Conservation (phyloP, 306 rosid genomes). For the Rubus parviflorus region DNA sequence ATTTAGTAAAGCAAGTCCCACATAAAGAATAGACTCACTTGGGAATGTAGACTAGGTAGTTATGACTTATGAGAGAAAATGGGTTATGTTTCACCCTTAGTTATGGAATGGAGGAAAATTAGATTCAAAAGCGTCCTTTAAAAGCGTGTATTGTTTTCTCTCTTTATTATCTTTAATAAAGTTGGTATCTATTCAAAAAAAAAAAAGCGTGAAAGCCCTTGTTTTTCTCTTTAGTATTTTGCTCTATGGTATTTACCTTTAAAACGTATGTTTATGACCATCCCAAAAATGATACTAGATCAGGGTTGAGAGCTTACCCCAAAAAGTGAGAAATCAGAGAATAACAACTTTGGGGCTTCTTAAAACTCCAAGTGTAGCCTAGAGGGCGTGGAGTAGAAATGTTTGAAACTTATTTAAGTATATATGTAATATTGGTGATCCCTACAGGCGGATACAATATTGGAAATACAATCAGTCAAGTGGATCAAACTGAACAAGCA, state of each 20-base stretch:
- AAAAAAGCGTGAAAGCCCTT: not conserved
- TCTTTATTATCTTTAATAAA: no score
- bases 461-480: not conserved
- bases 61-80: not conserved
- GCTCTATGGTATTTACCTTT: not conserved
- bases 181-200: no score
- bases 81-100: not conserved
- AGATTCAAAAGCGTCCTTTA: not conserved
- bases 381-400: no score
- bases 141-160: no score
- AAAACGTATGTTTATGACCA: not conserved
- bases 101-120: not conserved
- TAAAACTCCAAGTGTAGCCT: no score
- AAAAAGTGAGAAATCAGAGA: no score
- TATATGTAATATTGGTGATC: not conserved
- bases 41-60: not conserved
- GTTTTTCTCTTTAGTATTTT: not conserved
- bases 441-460: not conserved
- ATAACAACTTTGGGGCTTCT: no score
- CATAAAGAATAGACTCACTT: not conserved
- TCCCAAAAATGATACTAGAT: not conserved
- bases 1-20: conserved; percentile 2
- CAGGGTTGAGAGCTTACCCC: not conserved
- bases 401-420: not conserved
- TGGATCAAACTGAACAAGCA: not conserved